Evolutionary conservation across 2,329 filamentous ascomycete species (phyloP).

Genomic region (Sclerotinia subarctica): DNA sequence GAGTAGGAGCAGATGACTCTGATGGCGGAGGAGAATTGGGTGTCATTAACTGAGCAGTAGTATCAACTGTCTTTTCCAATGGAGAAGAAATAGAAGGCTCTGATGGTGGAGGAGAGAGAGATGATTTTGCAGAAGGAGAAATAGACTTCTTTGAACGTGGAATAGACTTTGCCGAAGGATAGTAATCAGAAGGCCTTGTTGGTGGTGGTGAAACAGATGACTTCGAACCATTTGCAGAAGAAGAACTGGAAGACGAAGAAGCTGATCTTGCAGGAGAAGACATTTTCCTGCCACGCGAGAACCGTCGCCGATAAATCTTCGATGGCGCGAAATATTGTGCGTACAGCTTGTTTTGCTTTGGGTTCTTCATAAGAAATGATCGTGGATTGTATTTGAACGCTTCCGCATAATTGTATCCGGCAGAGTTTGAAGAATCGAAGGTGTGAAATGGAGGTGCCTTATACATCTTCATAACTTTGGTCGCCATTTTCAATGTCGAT

Average conservation of each 20-base stretch:
- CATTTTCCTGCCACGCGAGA: background rate
- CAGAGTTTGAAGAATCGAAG: background rate
- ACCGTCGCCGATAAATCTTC: background rate
- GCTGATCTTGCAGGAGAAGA: constrained; percentile 10
- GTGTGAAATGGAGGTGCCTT: background rate
- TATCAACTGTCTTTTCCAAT: background rate
- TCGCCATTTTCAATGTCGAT: constrained; percentile 5
- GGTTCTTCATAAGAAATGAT: constrained; percentile 2
- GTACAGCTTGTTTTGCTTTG: constrained; percentile 1
- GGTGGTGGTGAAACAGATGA: constrained; percentile 10
- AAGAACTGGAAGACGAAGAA: constrained; percentile 5
- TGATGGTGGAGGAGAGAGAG: background rate
- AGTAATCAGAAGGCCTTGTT: background rate
- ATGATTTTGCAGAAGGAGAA: background rate
- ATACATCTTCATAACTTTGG: constrained; percentile 14
- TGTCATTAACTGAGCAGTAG: background rate
- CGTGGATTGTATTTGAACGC: constrained; percentile 11
- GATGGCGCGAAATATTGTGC: constrained; percentile 9
- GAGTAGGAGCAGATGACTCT: background rate
- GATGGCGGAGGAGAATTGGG: background rate
- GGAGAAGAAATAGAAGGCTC: background rate
- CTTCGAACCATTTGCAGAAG: background rate
- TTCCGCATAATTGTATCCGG: background rate
- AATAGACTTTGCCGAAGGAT: background rate
- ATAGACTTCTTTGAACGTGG: background rate